Evolutionary conservation across 1,139 yeast species (phyloP), one percentile per base, ranked within the genome.

Genomic region (Spencermartinsiella ligniputridi): DNA sequence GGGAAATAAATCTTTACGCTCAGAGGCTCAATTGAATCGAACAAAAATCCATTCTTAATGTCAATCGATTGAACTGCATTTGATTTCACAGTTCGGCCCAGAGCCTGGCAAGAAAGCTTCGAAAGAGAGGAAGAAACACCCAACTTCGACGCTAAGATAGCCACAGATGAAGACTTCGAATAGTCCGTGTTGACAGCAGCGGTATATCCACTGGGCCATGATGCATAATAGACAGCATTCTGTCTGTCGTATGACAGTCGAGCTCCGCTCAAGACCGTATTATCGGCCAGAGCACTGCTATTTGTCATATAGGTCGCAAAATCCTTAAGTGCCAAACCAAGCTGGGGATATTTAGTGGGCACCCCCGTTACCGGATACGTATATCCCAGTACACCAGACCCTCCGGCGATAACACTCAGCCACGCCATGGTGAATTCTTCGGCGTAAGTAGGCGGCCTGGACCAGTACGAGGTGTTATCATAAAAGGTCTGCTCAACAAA

Each of bases 351-450:
- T 12, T 33, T 47, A 6, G 44, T 39, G 15, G 40, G 37, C n/a
- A 42, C 24, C 18, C 45, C 37, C 11, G 46, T 20, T 2, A 47
- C 50, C 25, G 50, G 50, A 46, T 48, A 47, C 3, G 48, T 47
- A 38, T 47, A 47, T 1, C 50, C 48, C 13, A 44, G 30, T 4
- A 47, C 46, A 4, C 50, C 50, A 3, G 48, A 44, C 13, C 48
- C 47, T 2, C 50, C 50, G 12, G 48, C 40, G 22, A 47, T 42
- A 19, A 47, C 39, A 34, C 48, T 44, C 3, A 39, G 38, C 46
- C 47, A 44, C 2, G 48, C 48, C 50, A 47, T 47, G n/a, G 44
- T 36, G 13, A 47, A 27, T 33, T 47, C 50, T 42, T 47, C 50
- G 12, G 36, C 40, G 27, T 47, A 47, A 9, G 48, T 44, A 13